These are phyloP conservation scores for Leishmania turanica DNA, from an alignment of 208 protist genomes.

Conservation along the genomic window DNA sequence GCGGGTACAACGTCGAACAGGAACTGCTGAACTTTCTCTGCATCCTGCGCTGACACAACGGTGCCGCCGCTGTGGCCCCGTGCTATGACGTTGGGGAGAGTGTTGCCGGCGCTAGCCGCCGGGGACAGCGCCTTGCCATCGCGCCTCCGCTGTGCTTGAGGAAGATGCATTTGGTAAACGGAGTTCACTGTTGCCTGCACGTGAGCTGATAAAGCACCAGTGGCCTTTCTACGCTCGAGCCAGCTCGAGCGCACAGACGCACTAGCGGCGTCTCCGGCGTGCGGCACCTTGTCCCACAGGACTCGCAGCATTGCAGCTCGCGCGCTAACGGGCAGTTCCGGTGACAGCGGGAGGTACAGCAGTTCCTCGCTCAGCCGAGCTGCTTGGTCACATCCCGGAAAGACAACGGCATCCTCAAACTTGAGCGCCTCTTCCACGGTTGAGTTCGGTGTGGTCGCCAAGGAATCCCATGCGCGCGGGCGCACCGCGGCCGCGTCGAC, in stretches of 20 bases:
- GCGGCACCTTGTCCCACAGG: constrained; percentile 31
- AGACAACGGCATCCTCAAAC: constrained; percentile 37
- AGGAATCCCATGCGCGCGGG: constrained; percentile 6
- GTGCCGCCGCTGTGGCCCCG: background rate
- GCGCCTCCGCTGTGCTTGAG: background rate
- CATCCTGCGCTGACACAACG: constrained; percentile 5
- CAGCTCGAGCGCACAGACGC: background rate
- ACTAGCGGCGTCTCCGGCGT: background rate
- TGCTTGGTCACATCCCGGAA: constrained; percentile 42
- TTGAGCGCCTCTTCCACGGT: background rate
- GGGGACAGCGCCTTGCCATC: background rate
- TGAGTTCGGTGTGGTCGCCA: background rate
- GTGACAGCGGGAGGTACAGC: constrained; percentile 44
- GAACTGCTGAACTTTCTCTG: constrained; percentile 1
- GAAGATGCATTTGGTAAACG: constrained; percentile 12
- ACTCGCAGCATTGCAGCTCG: constrained; percentile 24
- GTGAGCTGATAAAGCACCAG: background rate
- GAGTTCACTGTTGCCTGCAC: constrained; percentile 5
- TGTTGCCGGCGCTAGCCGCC: background rate
- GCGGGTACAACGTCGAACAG: constrained; percentile 4
- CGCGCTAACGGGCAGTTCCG: constrained; percentile 15
- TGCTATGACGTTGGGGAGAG: background rate
- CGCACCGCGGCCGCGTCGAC: constrained; percentile 27
- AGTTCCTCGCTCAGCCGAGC: constrained; percentile 31
- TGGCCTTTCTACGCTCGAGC: background rate